phyloP scores from a whole-genome alignment of 805 yeast genomes.

The Saccharomycopsis schoenii region DNA sequence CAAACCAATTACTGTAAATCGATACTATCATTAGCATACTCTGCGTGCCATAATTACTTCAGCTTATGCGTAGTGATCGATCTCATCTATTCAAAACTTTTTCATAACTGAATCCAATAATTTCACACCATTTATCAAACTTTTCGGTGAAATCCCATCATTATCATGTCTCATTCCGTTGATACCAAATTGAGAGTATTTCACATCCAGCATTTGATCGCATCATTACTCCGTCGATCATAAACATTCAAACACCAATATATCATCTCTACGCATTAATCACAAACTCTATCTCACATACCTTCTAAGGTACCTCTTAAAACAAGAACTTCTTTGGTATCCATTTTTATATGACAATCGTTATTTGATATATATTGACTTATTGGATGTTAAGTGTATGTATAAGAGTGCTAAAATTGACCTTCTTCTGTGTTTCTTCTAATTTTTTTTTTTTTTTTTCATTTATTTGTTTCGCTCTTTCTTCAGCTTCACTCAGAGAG shows the following conservation, averaged over 20 bases:
- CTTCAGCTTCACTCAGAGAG: background rate
- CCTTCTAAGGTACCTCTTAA: conserved; percentile 99
- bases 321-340: conserved; percentile 93
- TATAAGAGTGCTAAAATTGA: background rate
- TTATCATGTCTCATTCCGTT: too few species aligned
- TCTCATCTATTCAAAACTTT: too few species aligned
- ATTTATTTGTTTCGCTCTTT: background rate
- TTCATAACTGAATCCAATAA: too few species aligned
- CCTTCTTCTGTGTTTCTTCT: background rate
- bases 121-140: too few species aligned
- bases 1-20: too few species aligned
- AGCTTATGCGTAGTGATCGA: too few species aligned
- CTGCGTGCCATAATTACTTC: too few species aligned
- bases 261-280: background rate
- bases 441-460: background rate
- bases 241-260: background rate
- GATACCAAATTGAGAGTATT: too few species aligned
- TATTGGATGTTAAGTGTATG: background rate
- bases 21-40: too few species aligned
- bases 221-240: background rate
- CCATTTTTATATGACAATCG: conserved; percentile 34
- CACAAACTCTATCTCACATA: conserved; percentile 21
- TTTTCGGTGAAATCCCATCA: too few species aligned
- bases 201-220: background rate
- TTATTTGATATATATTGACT: background rate